These are phyloP conservation scores for Fusarium nisikadoi DNA, from an alignment of 2,329 filamentous ascomycete species.

Conservation along the genomic window DNA sequence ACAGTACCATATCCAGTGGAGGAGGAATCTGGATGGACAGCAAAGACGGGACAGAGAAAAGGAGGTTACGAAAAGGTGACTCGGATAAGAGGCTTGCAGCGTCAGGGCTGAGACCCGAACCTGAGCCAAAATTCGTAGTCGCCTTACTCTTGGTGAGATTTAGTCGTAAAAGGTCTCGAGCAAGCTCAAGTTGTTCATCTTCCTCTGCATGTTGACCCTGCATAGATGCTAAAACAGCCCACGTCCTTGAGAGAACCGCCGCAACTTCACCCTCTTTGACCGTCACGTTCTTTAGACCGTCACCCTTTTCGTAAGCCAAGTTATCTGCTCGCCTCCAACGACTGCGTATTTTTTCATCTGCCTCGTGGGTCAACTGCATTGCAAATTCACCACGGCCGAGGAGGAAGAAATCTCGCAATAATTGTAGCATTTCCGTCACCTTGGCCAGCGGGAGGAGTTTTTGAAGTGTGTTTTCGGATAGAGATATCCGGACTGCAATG, in stretches of 20 bases:
- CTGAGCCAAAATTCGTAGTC: conserved; percentile 52
- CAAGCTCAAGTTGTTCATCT: conserved; percentile 84
- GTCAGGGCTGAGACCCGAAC: conserved; percentile 48
- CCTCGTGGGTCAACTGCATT: conserved; percentile 84
- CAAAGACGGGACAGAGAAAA: conserved; percentile 78
- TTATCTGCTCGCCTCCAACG: conserved; percentile 75
- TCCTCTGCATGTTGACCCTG: conserved; percentile 78
- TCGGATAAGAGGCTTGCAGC: conserved; percentile 52
- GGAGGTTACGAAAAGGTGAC: conserved; percentile 79
- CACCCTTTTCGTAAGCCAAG: conserved; percentile 66
- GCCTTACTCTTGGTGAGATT: conserved; percentile 64
- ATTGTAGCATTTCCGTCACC: conserved; percentile 79
- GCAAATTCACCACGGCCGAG: conserved; percentile 92
- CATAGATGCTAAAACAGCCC: conserved; percentile 81
- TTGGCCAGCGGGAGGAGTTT: conserved; percentile 81
- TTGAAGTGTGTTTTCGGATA: conserved; percentile 86
- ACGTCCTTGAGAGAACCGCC: conserved; percentile 79
- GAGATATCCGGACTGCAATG: conserved; percentile 78
- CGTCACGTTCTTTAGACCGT: conserved; percentile 57
- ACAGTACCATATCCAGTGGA: conserved; percentile 88
- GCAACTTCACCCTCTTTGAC: conserved; percentile 90
- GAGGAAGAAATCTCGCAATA: conserved; percentile 88
- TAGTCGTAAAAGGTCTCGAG: conserved; percentile 79
- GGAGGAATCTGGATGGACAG: conserved; percentile 79
- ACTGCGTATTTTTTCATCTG: conserved; percentile 80